phyloP scores from a whole-genome alignment of 1,284 basidiomycete genomes.

The Cryptococcus sp. region DNA sequence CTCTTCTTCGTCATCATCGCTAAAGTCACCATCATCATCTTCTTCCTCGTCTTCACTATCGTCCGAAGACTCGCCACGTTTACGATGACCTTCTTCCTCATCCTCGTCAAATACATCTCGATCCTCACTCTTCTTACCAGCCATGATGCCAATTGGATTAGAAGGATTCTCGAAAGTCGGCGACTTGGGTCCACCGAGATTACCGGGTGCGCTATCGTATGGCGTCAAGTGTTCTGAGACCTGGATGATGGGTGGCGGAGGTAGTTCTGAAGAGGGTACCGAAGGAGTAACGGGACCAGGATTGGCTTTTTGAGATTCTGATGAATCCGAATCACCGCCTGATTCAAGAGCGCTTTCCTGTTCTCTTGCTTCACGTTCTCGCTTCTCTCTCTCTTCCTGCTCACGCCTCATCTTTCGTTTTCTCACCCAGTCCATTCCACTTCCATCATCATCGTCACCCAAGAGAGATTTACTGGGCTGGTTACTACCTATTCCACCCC shows the following conservation, averaged over 20 bases:
- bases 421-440: conserved; percentile 48
- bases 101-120: conserved; percentile 9
- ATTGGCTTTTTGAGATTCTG: background rate
- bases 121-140: background rate
- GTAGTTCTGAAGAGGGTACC: conserved; percentile 12
- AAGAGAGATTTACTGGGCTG: background rate
- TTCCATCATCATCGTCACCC: conserved; percentile 43
- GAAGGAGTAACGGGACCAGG: conserved; percentile 16
- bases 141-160: conserved; percentile 6
- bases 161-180: background rate
- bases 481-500: conserved; percentile 10
- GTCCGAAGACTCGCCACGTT: conserved; percentile 2
- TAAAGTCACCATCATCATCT: conserved; percentile 32
- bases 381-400: conserved; percentile 19
- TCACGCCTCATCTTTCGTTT: conserved; percentile 33
- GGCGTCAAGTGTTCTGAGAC: conserved; percentile 15
- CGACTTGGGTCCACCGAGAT: background rate
- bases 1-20: conserved; percentile 41
- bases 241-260: conserved; percentile 26
- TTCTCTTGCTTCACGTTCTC: conserved; percentile 6
- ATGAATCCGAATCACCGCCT: background rate
- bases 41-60: conserved; percentile 29
- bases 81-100: conserved; percentile 19
- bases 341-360: background rate
- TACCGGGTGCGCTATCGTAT: background rate